Evolutionary conservation across 106 monocot genomes (phyloP), one percentile per base, ranked within the genome.

Genomic region (Cymbidium sinense): DNA sequence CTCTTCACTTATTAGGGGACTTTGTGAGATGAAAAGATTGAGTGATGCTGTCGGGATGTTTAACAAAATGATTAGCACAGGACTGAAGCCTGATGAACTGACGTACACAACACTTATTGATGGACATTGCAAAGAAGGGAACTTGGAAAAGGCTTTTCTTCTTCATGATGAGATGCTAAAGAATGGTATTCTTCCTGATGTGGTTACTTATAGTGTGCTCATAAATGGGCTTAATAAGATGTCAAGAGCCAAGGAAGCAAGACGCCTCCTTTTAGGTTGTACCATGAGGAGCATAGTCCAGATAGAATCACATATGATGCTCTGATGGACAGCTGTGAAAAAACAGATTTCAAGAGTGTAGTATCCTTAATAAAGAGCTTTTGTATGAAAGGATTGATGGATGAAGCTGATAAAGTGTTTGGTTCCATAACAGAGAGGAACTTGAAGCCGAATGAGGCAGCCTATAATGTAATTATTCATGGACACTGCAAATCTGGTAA

Each of bases 171-270:
- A 96, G 78, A 93, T 93, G 96, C 74, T 87, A 25, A 88, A 82
- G 78, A 83, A 82, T 82, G 91, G 86, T 51, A 85, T 89, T 35
- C 77, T 93, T 28, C 91, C 96, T 34, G 96, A 96, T 86, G 85
- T 87, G 62, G 96, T 96, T 21, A 93, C 96, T 13, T 93, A 89
- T 62, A 93, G 83, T 79, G 96, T 96, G 73, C 88, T 96, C 47
- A 96, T 96, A 73, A 91, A 91, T 76, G 93, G 96, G 52, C 85
- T 96, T 67, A 86, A 76, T 43, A 93, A 91, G 75, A 81, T 74
- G 77, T 84, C 83, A 43, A 73, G 89, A 70, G 85, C 89, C 43
- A 91, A 88, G 52, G 93, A 96, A 82, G 93, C 96, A 29, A 87
- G 83, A 47, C 37, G 76, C 64, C 80, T 96, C 36, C 86, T 96